Evolutionary conservation across 2,329 filamentous ascomycete genomes (phyloP), one percentile per base, ranked within the genome.

Genomic region (Xylariales sp.): DNA sequence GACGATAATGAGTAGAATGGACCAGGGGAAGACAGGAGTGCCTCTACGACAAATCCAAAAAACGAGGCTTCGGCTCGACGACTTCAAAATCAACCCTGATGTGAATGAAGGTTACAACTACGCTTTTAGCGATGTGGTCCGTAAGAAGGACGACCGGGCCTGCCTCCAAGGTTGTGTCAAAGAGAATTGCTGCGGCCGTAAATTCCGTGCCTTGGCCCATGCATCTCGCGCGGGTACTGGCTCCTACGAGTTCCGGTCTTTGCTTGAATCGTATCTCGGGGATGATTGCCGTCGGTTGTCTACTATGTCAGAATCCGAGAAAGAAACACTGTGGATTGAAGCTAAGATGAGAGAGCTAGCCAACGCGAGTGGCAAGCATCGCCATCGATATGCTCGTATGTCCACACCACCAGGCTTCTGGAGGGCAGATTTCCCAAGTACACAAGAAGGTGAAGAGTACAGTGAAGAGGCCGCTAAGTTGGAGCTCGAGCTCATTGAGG

Each of bases 401-500:
- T 84, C 82, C 52, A 93, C 91, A 9, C 94, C 96, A 12, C 93
- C 93, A 1, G 94, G 94, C 0, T 98, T 93, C 77, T 99, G 96
- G 96, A 86, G 93, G 62, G 87, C 91, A 1, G 95, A 97, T 73
- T 97, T 99, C 77, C 94, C 95, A 1, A 89, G 83, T 32, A 97
- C 96, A 1, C 96, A 98, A 78, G 93, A 97, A 79, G 80, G 90
- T 34, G 83, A 87, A 72, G 82, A 84, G 60, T 89, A 95, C 74
- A 87, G 87, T 65, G 84, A 86, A 67, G 89, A 90, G 75, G 91
- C 91, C 0, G 84, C 83, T n/a, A 84, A 84, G 73, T 81, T 87
- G 67, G 90, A 92, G 76, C 86, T 85, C 71, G 83, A 88, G 57
- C 85, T 88, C 64, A 84, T 97, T 1, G 86, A 89, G 71, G 89